Evolutionary conservation across 345 rosid genomes (phyloP).

Genomic region (Sonneratia caseolaris): DNA sequence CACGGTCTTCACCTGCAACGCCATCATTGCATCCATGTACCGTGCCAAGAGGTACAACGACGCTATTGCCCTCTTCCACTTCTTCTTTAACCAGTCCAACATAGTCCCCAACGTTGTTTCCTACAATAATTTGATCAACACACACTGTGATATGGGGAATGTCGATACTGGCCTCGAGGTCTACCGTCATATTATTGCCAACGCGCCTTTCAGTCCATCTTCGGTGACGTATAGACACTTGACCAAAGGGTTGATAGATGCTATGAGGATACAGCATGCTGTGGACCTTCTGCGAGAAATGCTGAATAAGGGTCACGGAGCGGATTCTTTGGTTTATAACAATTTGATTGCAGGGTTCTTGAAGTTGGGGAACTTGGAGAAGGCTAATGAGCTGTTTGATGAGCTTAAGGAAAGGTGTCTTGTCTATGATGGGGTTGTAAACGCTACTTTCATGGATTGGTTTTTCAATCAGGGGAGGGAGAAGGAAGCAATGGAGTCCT

Average conservation of each 20-base stretch:
- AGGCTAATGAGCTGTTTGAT: slow-evolving; percentile 82
- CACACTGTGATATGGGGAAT: slow-evolving; percentile 75
- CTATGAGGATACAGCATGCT: slow-evolving; percentile 66
- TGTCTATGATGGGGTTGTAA: slow-evolving; percentile 87
- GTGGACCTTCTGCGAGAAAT: slow-evolving; percentile 76
- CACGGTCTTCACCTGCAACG: slow-evolving; percentile 97
- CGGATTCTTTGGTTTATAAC: slow-evolving; percentile 78
- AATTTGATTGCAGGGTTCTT: slow-evolving; percentile 69
- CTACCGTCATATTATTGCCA: slow-evolving; percentile 56
- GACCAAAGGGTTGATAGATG: slow-evolving; percentile 79
- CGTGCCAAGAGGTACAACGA: slow-evolving; percentile 73
- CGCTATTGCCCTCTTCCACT: slow-evolving; percentile 64
- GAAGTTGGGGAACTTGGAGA: slow-evolving; percentile 62
- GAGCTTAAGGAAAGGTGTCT: slow-evolving; percentile 72
- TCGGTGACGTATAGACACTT: slow-evolving; percentile 83
- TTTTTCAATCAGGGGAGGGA: slow-evolving; percentile 86
- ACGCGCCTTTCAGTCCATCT: slow-evolving; percentile 75
- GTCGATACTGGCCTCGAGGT: slow-evolving; percentile 63
- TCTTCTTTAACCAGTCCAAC: slow-evolving; percentile 66
- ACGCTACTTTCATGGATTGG: slow-evolving; percentile 84
- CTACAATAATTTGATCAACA: slow-evolving; percentile 78
- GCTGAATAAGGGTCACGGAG: slow-evolving; percentile 88
- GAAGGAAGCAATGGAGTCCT: slow-evolving; percentile 78
- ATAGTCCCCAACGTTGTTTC: slow-evolving; percentile 91
- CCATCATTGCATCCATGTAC: slow-evolving; percentile 90